phyloP scores from a whole-genome alignment of 2,329 filamentous ascomycete species.

The Aspergillus transmontanensis region DNA sequence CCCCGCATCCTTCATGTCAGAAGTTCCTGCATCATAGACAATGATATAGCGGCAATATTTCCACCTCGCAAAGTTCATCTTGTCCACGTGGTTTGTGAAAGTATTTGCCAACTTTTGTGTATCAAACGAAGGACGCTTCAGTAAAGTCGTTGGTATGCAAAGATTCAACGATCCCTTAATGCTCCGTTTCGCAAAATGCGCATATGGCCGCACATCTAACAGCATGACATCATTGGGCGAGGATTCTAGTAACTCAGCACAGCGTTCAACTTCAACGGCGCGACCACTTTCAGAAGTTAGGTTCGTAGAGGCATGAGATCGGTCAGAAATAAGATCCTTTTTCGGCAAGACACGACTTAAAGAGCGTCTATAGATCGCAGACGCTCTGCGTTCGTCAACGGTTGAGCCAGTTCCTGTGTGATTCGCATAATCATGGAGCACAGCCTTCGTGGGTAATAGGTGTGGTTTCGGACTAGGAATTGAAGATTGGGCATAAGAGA shows the following conservation, averaged over 20 bases:
- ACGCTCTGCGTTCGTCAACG: slow-evolving; percentile 21
- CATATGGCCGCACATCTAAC: slow-evolving; percentile 83
- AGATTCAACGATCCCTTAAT: slow-evolving; percentile 84
- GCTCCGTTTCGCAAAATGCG: slow-evolving; percentile 74
- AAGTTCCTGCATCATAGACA: slow-evolving; percentile 81
- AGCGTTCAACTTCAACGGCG: slow-evolving; percentile 55
- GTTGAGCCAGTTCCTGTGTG: slow-evolving; percentile 57
- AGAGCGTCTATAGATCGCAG: slow-evolving; percentile 22
- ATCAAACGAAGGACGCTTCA: slow-evolving; percentile 90
- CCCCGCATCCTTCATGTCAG: slow-evolving; percentile 76
- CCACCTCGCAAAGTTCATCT: slow-evolving; percentile 76
- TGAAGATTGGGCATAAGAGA: slow-evolving; percentile 68
- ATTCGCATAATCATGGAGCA: slow-evolving; percentile 78
- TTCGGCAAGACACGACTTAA: slow-evolving; percentile 16
- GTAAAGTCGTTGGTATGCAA: slow-evolving; percentile 89
- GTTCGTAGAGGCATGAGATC: neutral
- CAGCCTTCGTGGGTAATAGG: slow-evolving; percentile 61
- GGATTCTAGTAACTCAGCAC: slow-evolving; percentile 60
- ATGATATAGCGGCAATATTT: slow-evolving; percentile 72
- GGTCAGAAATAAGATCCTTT: slow-evolving; percentile 1
- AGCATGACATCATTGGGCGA: slow-evolving; percentile 63
- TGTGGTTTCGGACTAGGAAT: slow-evolving; percentile 52
- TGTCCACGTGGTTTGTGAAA: slow-evolving; percentile 72
- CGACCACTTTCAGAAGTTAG: slow-evolving; percentile 40
- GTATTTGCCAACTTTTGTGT: slow-evolving; percentile 84